Conservation (phyloP, 169 alveolate genomes). For the Amoebophrya sp. region DNA sequence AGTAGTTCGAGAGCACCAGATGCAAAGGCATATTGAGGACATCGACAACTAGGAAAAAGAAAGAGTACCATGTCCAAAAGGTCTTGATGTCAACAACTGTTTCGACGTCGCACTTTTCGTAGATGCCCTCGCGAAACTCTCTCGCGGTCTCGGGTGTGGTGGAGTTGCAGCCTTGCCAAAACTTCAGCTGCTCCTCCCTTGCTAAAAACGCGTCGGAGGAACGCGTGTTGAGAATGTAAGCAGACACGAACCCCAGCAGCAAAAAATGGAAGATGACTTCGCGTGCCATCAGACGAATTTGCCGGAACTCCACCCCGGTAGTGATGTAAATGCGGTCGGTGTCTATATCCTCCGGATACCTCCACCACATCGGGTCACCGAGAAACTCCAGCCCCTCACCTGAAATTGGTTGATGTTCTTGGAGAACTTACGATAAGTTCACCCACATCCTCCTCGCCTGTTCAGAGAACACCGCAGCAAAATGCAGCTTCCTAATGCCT, state of each 20-base stretch:
- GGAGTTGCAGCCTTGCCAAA: constrained; percentile 14
- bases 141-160: neutral
- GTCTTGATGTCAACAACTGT: neutral
- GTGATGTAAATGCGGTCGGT: neutral
- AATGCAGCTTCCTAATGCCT: no score
- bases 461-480: no score
- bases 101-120: neutral
- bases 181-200: neutral
- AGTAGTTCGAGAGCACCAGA: no score
- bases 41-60: no score
- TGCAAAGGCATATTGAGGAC: no score
- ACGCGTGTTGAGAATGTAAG: neutral
- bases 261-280: neutral
- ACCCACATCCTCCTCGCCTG: no score
- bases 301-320: neutral
- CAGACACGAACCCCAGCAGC: neutral
- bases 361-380: constrained; percentile 21
- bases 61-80: neutral
- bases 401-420: no score
- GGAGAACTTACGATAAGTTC: no score
- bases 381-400: neutral
- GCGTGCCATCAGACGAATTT: neutral
- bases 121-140: neutral
- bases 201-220: neutral
- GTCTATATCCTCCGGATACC: constrained; percentile 19